Evolutionary conservation across 2,329 filamentous ascomycete genomes (phyloP), one percentile per base, ranked within the genome.

Genomic region (Ceratocystis harringtonii): DNA sequence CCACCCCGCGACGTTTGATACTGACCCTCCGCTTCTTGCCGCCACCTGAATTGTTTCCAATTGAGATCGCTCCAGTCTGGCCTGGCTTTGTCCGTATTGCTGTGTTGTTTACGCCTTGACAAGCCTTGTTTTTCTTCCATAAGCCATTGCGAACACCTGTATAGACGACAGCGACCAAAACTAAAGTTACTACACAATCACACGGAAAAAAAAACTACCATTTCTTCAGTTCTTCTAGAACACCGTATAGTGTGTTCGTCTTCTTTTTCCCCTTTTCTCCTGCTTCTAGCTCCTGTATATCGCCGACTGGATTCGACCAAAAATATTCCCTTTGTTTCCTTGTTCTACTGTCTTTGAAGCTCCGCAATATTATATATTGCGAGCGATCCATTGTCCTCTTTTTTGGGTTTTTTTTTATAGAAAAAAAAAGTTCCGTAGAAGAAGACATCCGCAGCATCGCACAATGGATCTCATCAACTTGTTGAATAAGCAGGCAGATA

Each of bases 391-490:
- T 28, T 43, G 17, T 15, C n/a, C 43, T 55, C 15, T 45, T 30
- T 45, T 30, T 28, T 28, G n/a, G 22, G 2, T 32, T 7, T 61
- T 64, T 61, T 66, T 63, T 62, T 63, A 17, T 50, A 10, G 17
- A 25, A 10, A 32, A 58, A 32, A 30, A 17, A 30, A 28, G 17
- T 36, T 12, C 32, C 30, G 55, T 52, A 58, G 65, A 67, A 67
- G 65, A 62, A 57, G 57, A 41, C 57, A 17, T 32, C 15, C 17
- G 36, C 45, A 22, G 19, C 44, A 22, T 17, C 45, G 22, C 43
- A 57, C 43, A 60, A 67, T 67, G 65, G 65, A 67, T 65, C 65
- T 67, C 55, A 41, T 67, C 57, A 67, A 67, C 48, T 62, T 67
- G 45, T 52, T 67, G 28, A 67, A 67, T 45, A 65, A 67, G 36